phyloP scores from a whole-genome alignment of 176 grass and related monocot species.

The Triticum turgidum region DNA sequence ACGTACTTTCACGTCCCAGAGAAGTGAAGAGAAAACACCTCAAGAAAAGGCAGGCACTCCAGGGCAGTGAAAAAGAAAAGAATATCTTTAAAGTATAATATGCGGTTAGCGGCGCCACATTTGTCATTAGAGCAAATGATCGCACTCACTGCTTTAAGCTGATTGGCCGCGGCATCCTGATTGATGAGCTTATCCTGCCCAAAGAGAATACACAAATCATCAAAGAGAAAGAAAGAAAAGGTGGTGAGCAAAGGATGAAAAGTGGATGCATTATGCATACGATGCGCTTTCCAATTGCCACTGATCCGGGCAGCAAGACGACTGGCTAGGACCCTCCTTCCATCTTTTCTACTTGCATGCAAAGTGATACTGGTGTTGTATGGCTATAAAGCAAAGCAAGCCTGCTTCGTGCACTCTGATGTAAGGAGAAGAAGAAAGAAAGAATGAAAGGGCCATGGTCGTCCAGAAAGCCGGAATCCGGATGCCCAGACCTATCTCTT shows the following conservation, averaged over 20 bases:
- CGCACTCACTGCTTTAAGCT: neutral
- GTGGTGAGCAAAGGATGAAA: neutral
- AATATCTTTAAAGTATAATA: neutral
- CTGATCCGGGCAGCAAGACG: slow-evolving; percentile 28
- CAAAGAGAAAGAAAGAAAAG: neutral
- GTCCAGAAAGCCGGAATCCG: slow-evolving; percentile 18
- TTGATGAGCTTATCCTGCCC: slow-evolving; percentile 36
- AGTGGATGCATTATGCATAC: slow-evolving; percentile 29
- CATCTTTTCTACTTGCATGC: slow-evolving; percentile 37
- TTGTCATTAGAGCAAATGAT: slow-evolving; percentile 22
- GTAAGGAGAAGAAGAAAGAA: neutral
- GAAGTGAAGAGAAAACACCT: neutral
- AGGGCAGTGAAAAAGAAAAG: neutral
- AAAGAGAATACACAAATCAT: slow-evolving; percentile 15
- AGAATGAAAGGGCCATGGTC: neutral
- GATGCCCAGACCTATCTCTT: neutral
- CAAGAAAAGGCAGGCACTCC: too few relatives aligned
- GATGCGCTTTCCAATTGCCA: slow-evolving; percentile 20
- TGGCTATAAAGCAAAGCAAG: slow-evolving; percentile 25
- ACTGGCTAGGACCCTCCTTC: slow-evolving; percentile 10
- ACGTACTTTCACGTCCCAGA: neutral
- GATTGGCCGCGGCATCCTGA: slow-evolving; percentile 16
- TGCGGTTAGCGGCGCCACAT: slow-evolving; percentile 11
- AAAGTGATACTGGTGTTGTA: slow-evolving; percentile 31
- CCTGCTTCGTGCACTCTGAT: slow-evolving; percentile 28